Evolutionary conservation across 2,329 filamentous ascomycete species (phyloP).

Genomic region (Onygena corvina): DNA sequence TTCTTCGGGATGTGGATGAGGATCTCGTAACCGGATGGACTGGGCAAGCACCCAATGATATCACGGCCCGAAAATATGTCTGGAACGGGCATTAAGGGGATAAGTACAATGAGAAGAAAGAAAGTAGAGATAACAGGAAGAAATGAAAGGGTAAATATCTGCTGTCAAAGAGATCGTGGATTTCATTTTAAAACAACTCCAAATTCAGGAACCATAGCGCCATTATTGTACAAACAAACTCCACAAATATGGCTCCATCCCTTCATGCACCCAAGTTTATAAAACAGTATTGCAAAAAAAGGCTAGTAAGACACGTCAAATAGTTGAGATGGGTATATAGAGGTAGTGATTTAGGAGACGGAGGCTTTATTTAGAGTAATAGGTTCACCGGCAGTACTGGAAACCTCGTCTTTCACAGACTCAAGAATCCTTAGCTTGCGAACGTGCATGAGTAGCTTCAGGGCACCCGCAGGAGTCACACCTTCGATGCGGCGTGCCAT

Average conservation of each 20-base stretch:
- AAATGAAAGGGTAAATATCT: no score
- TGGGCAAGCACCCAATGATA: background rate
- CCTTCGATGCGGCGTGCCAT: slow-evolving; percentile 85
- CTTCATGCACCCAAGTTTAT: background rate
- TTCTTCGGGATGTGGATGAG: slow-evolving; percentile 1
- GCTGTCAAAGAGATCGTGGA: no score
- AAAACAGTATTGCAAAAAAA: background rate
- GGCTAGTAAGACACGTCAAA: background rate
- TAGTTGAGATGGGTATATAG: no score
- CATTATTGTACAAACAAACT: background rate
- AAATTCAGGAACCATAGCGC: no score
- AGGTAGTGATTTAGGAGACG: background rate
- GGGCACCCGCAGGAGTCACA: slow-evolving; percentile 37
- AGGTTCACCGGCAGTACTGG: background rate
- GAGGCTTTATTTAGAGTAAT: background rate
- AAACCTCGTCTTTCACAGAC: background rate
- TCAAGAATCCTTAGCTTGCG: slow-evolving; percentile 17
- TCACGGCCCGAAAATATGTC: background rate
- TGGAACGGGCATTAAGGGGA: background rate
- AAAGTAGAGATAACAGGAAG: background rate
- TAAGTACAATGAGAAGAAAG: background rate
- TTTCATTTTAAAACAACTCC: no score
- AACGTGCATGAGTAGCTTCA: slow-evolving; percentile 35
- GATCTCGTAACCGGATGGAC: background rate
- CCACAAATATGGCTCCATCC: no score